A percentile compares a stretch with the other conserved stretches of the same genome.
Conservation (phyloP, 495 filamentous ascomycete genomes). For the Daldinia grandis region DNA sequence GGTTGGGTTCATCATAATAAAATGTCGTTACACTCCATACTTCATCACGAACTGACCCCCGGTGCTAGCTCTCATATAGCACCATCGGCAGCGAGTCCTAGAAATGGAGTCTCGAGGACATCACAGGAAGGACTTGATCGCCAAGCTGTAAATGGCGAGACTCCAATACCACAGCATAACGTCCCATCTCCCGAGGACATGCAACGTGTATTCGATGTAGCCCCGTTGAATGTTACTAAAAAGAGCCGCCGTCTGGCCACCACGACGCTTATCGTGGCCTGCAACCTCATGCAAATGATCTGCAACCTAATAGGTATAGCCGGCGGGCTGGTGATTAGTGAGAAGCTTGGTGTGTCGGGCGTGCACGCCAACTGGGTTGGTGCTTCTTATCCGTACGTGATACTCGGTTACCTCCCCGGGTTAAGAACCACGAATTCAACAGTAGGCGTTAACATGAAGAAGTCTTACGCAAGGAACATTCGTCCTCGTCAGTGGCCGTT, state of each 20-base stretch:
- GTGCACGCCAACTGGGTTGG: conserved; percentile 44
- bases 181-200: conserved; percentile 20
- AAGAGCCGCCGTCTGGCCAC: conserved; percentile 22
- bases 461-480: not conserved
- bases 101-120: not conserved
- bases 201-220: conserved; percentile 30
- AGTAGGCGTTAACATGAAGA: not conserved
- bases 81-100: not conserved
- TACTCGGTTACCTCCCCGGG: not conserved
- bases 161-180: not conserved
- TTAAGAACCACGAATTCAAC: not conserved
- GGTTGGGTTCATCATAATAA: not conserved
- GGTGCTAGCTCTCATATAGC: not conserved
- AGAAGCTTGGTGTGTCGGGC: conserved; percentile 34
- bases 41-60: not conserved
- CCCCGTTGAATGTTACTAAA: conserved; percentile 28
- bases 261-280: conserved; percentile 39
- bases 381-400: conserved; percentile 46
- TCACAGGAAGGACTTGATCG: not conserved
- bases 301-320: conserved; percentile 44
- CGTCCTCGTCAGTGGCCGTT: not conserved
- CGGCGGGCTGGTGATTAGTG: conserved; percentile 39
- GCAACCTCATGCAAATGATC: conserved; percentile 46
- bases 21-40: not conserved
- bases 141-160: not conserved